These are phyloP conservation scores for Talaromyces sp. DNA, from an alignment of 2,329 filamentous ascomycete species.

Conservation along the genomic window DNA sequence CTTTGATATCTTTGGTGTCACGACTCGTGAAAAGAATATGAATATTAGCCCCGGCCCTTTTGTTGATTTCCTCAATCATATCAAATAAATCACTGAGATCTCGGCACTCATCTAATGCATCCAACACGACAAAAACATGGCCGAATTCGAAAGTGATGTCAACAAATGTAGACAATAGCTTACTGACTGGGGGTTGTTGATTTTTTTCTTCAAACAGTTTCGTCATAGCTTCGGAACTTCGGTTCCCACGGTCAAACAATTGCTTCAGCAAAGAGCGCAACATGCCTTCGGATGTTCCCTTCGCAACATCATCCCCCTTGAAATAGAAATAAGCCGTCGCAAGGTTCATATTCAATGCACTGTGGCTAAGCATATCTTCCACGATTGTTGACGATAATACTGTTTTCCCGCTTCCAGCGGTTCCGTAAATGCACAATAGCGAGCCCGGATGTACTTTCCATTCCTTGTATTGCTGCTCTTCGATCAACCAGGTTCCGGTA, in stretches of 20 bases:
- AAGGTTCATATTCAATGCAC: constrained; percentile 24
- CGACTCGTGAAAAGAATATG: constrained; percentile 8
- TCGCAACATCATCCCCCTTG: constrained; percentile 32
- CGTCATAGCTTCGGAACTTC: constrained; percentile 12
- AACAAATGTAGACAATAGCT: neutral
- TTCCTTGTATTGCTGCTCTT: neutral
- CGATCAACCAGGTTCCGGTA: constrained; percentile 7
- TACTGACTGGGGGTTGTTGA: neutral
- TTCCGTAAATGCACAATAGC: constrained; percentile 38
- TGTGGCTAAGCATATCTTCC: constrained; percentile 19
- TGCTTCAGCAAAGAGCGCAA: constrained; percentile 9
- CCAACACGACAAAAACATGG: constrained; percentile 28
- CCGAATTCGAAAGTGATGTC: constrained; percentile 17
- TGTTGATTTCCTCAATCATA: constrained; percentile 3
- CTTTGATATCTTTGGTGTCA: constrained; percentile 9
- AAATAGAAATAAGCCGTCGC: constrained; percentile 33
- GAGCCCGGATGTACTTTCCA: constrained; percentile 16
- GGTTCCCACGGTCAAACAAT: constrained; percentile 15
- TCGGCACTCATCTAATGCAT: constrained; percentile 11
- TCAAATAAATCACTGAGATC: constrained; percentile 7
- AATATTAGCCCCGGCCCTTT: neutral
- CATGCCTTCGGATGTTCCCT: constrained; percentile 16
- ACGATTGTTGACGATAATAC: constrained; percentile 36
- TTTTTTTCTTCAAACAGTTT: constrained; percentile 15
- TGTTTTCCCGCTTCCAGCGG: constrained; percentile 39